Percentiles rank a stretch among this genome's conserved stretches.
These are phyloP conservation scores for Fusarium sp. DNA, from an alignment of 2,329 filamentous ascomycete species.

Conservation along the genomic window DNA sequence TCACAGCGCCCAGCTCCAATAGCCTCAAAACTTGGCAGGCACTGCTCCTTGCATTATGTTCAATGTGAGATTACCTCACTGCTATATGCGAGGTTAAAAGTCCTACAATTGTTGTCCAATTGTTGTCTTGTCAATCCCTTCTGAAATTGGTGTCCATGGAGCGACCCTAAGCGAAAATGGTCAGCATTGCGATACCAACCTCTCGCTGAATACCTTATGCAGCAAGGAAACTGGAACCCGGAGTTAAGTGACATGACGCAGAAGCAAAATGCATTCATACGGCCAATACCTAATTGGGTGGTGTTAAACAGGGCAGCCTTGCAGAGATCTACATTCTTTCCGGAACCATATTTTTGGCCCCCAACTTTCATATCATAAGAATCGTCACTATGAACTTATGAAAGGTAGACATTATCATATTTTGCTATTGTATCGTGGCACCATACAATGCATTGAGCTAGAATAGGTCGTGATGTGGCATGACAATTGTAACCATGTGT, in stretches of 20 bases:
- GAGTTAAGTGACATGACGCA: conserved; percentile 5
- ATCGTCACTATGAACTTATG: conserved; percentile 51
- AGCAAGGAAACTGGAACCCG: neutral
- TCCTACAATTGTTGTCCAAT: neutral
- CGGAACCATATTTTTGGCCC: conserved; percentile 41
- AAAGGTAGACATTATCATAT: neutral
- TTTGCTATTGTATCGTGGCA: conserved; percentile 57
- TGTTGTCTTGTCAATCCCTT: neutral
- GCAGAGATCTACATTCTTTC: conserved; percentile 74
- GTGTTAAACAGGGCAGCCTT: conserved; percentile 53
- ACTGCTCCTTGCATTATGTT: neutral
- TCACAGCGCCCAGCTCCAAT: neutral
- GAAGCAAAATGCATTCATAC: conserved; percentile 46
- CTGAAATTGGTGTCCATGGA: neutral
- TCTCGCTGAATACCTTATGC: neutral
- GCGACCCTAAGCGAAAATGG: neutral
- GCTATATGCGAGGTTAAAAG: neutral
- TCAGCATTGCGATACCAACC: neutral
- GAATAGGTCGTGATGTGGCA: conserved; percentile 66
- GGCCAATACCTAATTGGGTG: conserved; percentile 53
- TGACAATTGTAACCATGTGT: conserved; percentile 51
- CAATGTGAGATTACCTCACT: neutral
- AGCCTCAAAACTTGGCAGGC: conserved; percentile 2
- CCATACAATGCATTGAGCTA: conserved; percentile 13
- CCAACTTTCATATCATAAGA: neutral